phyloP scores from a whole-genome alignment of 805 yeast genomes.

The Saccharomycopsis amapae region DNA sequence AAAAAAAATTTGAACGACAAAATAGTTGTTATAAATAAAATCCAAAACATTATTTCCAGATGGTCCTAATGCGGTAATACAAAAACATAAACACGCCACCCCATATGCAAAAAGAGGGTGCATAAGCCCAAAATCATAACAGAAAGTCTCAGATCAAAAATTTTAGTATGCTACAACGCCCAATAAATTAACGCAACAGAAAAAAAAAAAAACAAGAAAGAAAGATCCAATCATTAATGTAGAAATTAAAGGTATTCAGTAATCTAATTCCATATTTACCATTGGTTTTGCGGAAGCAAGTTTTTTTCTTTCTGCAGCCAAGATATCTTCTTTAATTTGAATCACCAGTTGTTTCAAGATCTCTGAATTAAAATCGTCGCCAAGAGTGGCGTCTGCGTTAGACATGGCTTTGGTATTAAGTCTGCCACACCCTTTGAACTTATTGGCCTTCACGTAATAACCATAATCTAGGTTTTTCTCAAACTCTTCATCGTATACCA shows the following conservation, averaged over 20 bases:
- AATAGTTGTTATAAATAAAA: too few species aligned
- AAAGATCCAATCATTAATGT: neutral
- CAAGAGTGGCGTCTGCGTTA: neutral
- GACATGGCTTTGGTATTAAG: neutral
- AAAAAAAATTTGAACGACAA: too few species aligned
- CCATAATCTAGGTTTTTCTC: slow-evolving; percentile 10
- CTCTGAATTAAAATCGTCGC: neutral
- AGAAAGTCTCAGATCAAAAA: too few species aligned
- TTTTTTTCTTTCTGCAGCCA: slow-evolving; percentile 2
- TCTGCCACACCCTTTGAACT: neutral
- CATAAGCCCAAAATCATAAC: too few species aligned
- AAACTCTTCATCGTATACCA: slow-evolving; percentile 7
- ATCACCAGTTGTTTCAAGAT: slow-evolving; percentile 9
- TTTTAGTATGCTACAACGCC: neutral
- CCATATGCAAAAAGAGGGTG: too few species aligned
- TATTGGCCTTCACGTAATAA: slow-evolving; percentile 1
- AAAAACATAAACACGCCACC: too few species aligned
- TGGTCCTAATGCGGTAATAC: too few species aligned
- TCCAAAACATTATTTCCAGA: too few species aligned
- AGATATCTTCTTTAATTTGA: slow-evolving; percentile 11
- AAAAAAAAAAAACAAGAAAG: neutral
- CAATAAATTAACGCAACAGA: neutral
- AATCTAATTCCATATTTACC: slow-evolving; percentile 15
- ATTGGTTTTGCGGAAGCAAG: neutral
- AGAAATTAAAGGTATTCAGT: slow-evolving; percentile 2